A percentile compares a stretch with the other conserved stretches of the same genome.
Conservation (phyloP, 2,329 filamentous ascomycete species). For the Chaetomiaceae sp. region DNA sequence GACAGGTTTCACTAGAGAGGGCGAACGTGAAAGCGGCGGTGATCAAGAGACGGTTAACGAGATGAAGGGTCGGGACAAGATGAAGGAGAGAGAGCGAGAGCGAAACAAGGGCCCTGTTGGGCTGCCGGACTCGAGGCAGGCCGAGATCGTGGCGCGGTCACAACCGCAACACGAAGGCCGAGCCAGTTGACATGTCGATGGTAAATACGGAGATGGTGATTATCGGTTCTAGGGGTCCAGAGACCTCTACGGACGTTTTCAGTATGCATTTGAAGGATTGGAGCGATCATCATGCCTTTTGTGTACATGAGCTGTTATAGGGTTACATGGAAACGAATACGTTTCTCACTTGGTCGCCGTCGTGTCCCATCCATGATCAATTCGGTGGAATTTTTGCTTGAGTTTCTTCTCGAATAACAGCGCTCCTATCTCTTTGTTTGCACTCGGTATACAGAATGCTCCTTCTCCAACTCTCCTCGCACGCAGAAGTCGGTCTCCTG, state of each 20-base stretch:
- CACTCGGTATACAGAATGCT: too few relatives aligned
- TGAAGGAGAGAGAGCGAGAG: conserved; percentile 8
- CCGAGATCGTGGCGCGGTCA: neutral
- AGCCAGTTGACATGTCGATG: neutral
- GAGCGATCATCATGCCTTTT: too few relatives aligned
- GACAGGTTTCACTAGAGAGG: conserved; percentile 6
- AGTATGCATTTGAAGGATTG: too few relatives aligned
- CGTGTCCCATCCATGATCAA: too few relatives aligned
- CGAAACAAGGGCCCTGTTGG: neutral
- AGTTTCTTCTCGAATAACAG: neutral
- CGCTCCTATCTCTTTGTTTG: too few relatives aligned
- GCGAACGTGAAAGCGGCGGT: conserved; percentile 18
- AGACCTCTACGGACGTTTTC: too few relatives aligned
- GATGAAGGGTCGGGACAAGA: conserved; percentile 4
- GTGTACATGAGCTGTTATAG: too few relatives aligned
- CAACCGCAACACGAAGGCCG: neutral
- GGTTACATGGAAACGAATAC: too few relatives aligned
- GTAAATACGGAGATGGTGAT: neutral
- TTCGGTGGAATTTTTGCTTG: neutral
- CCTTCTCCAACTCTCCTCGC: neutral
- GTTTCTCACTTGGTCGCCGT: too few relatives aligned
- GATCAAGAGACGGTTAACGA: conserved; percentile 6
- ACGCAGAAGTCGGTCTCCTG: too few relatives aligned
- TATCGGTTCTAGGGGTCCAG: too few relatives aligned
- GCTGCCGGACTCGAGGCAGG: conserved; percentile 3